phyloP scores from a whole-genome alignment of 169 alveolate species.

The Plasmodium cynomolgi region DNA sequence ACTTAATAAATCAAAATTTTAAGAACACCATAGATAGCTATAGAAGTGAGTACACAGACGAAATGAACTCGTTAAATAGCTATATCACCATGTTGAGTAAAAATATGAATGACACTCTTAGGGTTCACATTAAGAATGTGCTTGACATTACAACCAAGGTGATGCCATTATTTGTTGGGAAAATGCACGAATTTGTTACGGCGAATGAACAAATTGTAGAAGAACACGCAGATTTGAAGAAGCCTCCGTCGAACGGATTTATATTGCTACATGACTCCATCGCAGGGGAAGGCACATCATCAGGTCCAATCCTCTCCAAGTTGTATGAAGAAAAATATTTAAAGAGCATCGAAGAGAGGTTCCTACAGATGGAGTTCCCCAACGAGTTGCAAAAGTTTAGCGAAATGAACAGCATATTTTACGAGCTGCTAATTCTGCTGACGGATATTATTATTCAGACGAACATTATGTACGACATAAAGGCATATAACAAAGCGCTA shows the following conservation, averaged over 20 bases:
- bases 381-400: slow-evolving; percentile 8
- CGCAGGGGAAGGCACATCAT: neutral
- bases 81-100: slow-evolving; percentile 37
- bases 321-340: neutral
- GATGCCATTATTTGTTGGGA: slow-evolving; percentile 24
- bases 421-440: slow-evolving; percentile 7
- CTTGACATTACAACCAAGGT: slow-evolving; percentile 21
- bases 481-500: slow-evolving; percentile 58
- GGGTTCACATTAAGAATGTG: slow-evolving; percentile 5
- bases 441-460: slow-evolving; percentile 59
- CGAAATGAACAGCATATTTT: slow-evolving; percentile 23
- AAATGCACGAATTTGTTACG: slow-evolving; percentile 25
- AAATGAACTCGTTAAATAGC: slow-evolving; percentile 3
- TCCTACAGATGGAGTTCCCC: neutral
- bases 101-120: slow-evolving; percentile 39
- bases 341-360: neutral
- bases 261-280: neutral
- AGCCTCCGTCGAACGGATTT: slow-evolving; percentile 23
- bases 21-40: slow-evolving; percentile 37
- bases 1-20: slow-evolving; percentile 55
- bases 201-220: slow-evolving; percentile 16
- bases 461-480: slow-evolving; percentile 72
- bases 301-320: neutral
- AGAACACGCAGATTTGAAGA: slow-evolving; percentile 32
- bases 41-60: slow-evolving; percentile 20